Base-by-base conservation (phyloP, 345 rosid genomes). In the Rubroshorea leprosula region DNA sequence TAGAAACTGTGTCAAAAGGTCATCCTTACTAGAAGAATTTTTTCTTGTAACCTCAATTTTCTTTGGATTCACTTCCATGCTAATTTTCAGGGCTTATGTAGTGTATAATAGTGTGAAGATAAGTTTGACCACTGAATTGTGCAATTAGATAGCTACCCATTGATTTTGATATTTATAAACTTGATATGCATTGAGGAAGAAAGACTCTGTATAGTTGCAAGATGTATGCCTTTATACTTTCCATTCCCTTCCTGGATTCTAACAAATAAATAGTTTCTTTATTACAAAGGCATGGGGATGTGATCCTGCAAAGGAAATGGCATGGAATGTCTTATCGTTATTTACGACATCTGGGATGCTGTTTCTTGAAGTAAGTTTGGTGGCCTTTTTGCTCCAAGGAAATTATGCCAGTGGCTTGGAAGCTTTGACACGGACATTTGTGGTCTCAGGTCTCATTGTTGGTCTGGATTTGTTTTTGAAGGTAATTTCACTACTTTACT, bases 351-450 rank as follows among this genome's bases (percentile, higher is more conserved):
- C 95, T 31, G 98, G 97, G 68, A 89, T 89, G 97, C 62, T 92
- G 68, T 89, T 92, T 68, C 48, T 92, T 67, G 98, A 92, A 86
- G 84, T 89, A 62, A 92, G 98, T 79, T 77, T 92, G 87, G 76
- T 89, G 75, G 96, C 98, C 23, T 86, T 92, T 77, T 64, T 92
- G 61, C 76, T 84, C 62, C 90, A 92, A 74, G 97, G 98, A 60
- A 89, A 86, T 76, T 79, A 86, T 59, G 84, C 84, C 6, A 84
- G 86, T 22, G 95, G 98, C 2, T 68, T 81, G 62, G 79, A 83
- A 58, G 89, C 95, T 38, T 74, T 92, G 45, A 80, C 93, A 19
- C 73, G 93, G 39, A 83, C 95, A 1, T 92, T 92, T 74, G 75
- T 78, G 2, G 64, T 92, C 70, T 89, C 98, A 0, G 90, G 93